These are phyloP conservation scores for Handroanthus guayacan DNA, from an alignment of 257 asterid genomes.

Conservation along the genomic window DNA sequence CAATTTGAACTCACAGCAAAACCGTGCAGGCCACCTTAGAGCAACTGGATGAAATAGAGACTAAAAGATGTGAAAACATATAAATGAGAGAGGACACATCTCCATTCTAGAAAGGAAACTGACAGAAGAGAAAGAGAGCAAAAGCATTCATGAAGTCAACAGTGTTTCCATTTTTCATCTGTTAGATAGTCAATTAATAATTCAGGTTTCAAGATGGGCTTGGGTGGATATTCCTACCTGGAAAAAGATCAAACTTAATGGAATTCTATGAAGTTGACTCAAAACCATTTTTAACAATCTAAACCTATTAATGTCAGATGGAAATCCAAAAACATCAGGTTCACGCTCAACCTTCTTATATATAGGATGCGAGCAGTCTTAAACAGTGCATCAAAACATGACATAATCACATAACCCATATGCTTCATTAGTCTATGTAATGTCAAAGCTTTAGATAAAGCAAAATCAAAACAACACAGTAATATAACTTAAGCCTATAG, in stretches of 20 bases:
- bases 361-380: slow-evolving; percentile 14
- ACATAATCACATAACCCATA: slow-evolving; percentile 26
- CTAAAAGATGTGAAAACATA: no score
- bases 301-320: slow-evolving; percentile 13
- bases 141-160: neutral
- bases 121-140: neutral
- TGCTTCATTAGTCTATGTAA: slow-evolving; percentile 9
- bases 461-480: neutral
- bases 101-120: neutral
- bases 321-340: slow-evolving; percentile 16
- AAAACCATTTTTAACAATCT: neutral
- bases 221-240: neutral
- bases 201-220: neutral
- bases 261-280: slow-evolving; percentile 19
- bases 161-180: neutral
- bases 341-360: neutral
- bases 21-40: slow-evolving; percentile 16
- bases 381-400: slow-evolving; percentile 13
- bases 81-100: neutral
- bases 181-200: neutral
- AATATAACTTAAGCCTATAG: slow-evolving; percentile 15
- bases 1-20: slow-evolving; percentile 15
- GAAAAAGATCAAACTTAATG: slow-evolving; percentile 10
- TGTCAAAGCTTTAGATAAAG: slow-evolving; percentile 12
- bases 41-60: neutral